Base-by-base conservation (phyloP, 2,329 filamentous ascomycete genomes). In the Grosmannia clavigera region DNA sequence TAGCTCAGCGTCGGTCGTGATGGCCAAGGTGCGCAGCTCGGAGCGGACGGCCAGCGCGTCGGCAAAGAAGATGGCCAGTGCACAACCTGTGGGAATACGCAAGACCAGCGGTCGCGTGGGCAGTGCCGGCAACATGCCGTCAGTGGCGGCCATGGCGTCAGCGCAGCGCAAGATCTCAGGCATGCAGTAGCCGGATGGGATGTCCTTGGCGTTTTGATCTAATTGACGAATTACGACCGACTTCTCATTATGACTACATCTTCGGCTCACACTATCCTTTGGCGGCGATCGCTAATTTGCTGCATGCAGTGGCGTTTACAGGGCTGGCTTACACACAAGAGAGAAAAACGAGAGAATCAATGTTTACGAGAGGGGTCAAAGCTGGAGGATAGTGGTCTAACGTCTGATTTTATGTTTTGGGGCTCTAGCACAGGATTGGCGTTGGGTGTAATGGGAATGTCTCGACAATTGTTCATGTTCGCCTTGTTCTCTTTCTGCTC, bases 61-160 rank as follows among this genome's bases (percentile, higher is more conserved):
- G 9, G 78, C 81, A 65, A 81, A 81, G 69, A 75, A 81, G 38
- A 75, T 75, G 43, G 76, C 72, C 27, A 81, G 78, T 56, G 72
- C 79, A 25, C 76, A 79, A 60, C 73, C 75, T 35, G 73, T 72
- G 9, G 83, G 77, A 54, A 77, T 86, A 54, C 80, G 84, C 63
- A 87, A 87, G 76, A 84, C 81, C 5, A 86, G 83, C 66, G 84
- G 84, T 46, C 78, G 84, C 51, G 75, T 87, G 16, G 84, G 82
- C 57, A 86, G 83, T 68, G 74, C 81, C 61, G 79, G 74, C 65
- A 71, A 68, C 58, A 60, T 61, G 50, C 50, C 56, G 3, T 64
- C 68, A 12, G 69, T 73, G 40, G 72, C 71, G 25, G 74, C 75
- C n/a, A 73, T 72, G 58, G 73, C 70, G 50, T 73, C 73, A 61